Percentiles rank a stretch among this genome's conserved stretches.
Conservation (phyloP, 2,329 filamentous ascomycete species). For the Colletotrichum theobromicola region DNA sequence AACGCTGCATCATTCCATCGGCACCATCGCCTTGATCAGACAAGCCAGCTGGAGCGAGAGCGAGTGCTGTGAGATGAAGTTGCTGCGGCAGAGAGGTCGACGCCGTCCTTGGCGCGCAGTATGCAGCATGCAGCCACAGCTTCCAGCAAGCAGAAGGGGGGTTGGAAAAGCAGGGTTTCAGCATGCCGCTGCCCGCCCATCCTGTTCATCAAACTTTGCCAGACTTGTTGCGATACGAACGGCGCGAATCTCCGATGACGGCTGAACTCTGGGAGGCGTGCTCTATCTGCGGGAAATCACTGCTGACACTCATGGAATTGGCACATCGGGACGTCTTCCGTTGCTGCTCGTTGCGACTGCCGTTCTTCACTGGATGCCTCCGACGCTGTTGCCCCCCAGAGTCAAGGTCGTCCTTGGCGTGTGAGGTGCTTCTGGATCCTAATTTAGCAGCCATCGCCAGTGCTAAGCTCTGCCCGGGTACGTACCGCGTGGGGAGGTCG, state of each 20-base stretch:
- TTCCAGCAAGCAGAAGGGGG: background rate
- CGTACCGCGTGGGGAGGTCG: background rate
- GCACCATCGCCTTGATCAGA: background rate
- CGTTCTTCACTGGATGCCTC: background rate
- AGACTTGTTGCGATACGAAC: background rate
- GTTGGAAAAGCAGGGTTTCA: slow-evolving; percentile 17
- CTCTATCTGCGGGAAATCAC: background rate
- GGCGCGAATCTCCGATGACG: slow-evolving; percentile 9
- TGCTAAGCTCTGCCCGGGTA: background rate
- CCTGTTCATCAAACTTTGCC: slow-evolving; percentile 15
- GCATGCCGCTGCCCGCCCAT: slow-evolving; percentile 7
- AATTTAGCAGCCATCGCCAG: background rate
- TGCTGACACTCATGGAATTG: background rate
- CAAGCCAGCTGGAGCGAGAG: background rate
- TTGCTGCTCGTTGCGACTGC: background rate
- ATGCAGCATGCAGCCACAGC: background rate
- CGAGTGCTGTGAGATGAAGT: background rate
- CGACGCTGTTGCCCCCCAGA: background rate
- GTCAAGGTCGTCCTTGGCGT: background rate
- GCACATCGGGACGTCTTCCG: background rate
- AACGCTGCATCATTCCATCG: background rate
- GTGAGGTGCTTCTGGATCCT: background rate
- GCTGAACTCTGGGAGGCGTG: background rate
- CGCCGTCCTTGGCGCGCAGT: background rate
- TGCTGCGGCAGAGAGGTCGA: background rate